Base-by-base conservation (phyloP, 257 asterid species). In the Solanum ossicruentum region DNA sequence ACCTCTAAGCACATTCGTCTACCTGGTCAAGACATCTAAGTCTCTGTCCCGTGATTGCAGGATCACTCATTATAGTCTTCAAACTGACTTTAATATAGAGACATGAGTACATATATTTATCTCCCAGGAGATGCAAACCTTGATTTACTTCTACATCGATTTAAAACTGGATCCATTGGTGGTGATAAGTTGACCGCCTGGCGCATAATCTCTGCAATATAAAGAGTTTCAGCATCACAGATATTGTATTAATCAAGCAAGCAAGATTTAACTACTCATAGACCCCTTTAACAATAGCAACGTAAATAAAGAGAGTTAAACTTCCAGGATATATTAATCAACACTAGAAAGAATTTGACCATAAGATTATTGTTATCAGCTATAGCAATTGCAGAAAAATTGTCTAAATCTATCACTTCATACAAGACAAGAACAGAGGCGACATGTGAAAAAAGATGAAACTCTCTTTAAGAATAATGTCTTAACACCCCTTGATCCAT, bases 151-250 rank as follows among this genome's bases (percentile, higher is more conserved):
- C 84, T 95, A 70, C 86, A 89, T 54, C 93, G 87, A 86, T 89
- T 92, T 84, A 89, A 55, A 57, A 89, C 82, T 83, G 89, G 92
- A 61, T 96, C 98, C 83, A 91, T 95, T 51, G 98, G 98, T 58
- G 99, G 95, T 20, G 98, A 93, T 84, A 93, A 91, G 87, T 91
- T 95, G 55, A 88, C 95, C 61, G 97, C 94, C 89, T 92, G 99
- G 18, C 99, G 97, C 93, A 93, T 84, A 77, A 93, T 92, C 90
- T 96, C 99, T 96, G 97, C 71, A 90, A 26, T 63, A 77, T n/a
- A 16, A 70, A 51, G 82, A 63, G 71, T 82, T 58, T 52, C 18
- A 39, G 81, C 87, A 77, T 73, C 81, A 82, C 84, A 82, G 70
- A 9, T 49, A 77, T 47, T 15, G 0, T 51, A 26, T 51, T 23